phyloP scores from a whole-genome alignment of 768 basidiomycete genomes.

The Lentinus tigrinus region DNA sequence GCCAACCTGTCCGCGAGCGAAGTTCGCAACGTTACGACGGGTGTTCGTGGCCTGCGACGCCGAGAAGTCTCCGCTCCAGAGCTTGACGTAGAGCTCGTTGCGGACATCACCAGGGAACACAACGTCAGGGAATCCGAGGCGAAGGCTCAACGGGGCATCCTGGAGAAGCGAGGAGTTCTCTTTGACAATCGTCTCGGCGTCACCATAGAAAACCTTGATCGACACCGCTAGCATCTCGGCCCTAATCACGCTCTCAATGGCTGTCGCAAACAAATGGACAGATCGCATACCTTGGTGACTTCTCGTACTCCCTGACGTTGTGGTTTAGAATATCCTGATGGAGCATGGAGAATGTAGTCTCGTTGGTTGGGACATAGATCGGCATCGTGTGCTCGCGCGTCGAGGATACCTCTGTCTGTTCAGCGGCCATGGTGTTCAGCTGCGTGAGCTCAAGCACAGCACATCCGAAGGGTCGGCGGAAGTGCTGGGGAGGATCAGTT shows the following conservation, averaged over 20 bases:
- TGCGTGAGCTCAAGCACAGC: slow-evolving; percentile 87
- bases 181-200: slow-evolving; percentile 65
- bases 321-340: slow-evolving; percentile 92
- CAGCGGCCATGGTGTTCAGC: slow-evolving; percentile 62
- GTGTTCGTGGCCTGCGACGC: slow-evolving; percentile 49
- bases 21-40: slow-evolving; percentile 54
- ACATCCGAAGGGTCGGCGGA: slow-evolving; percentile 92
- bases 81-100: slow-evolving; percentile 94
- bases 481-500: slow-evolving; percentile 44
- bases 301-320: slow-evolving; percentile 78
- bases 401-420: slow-evolving; percentile 60
- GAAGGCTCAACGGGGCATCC: slow-evolving; percentile 77
- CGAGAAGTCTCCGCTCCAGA: slow-evolving; percentile 91
- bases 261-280: neutral
- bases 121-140: slow-evolving; percentile 94
- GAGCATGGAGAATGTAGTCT: slow-evolving; percentile 85
- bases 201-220: slow-evolving; percentile 86
- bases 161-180: slow-evolving; percentile 85
- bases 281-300: slow-evolving; percentile 57
- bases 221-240: slow-evolving; percentile 87
- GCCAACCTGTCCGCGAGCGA: slow-evolving; percentile 58
- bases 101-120: slow-evolving; percentile 91
- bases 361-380: slow-evolving; percentile 81
- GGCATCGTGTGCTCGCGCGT: slow-evolving; percentile 82
- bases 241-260: slow-evolving; percentile 37